phyloP scores from a whole-genome alignment of 202 grass and related monocot genomes.

The Panicum virgatum region DNA sequence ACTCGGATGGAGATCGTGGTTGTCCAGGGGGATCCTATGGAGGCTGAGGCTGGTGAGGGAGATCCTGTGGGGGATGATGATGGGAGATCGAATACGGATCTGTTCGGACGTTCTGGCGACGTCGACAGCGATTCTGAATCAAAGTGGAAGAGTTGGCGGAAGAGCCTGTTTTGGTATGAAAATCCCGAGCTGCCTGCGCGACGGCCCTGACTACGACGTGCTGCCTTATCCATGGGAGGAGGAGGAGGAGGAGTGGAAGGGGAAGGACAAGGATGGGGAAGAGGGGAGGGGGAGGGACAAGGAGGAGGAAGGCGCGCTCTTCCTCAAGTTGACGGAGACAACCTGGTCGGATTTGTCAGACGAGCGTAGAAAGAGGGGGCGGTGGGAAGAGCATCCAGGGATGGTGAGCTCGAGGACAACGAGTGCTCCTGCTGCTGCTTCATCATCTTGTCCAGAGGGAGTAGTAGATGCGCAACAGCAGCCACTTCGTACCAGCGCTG shows the following conservation, averaged over 20 bases:
- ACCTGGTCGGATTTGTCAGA: background rate
- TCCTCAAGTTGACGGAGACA: background rate
- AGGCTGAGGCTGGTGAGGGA: background rate
- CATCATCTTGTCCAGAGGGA: background rate
- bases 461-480: background rate
- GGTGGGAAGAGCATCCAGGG: background rate
- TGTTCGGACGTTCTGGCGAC: background rate
- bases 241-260: background rate
- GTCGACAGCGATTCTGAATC: background rate
- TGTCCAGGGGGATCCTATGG: background rate
- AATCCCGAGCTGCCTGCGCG: too few species aligned
- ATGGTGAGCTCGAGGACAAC: background rate
- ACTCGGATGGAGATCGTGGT: too few species aligned
- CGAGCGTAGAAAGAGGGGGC: background rate
- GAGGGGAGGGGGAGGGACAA: background rate
- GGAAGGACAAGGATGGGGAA: background rate
- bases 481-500: background rate
- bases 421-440: background rate
- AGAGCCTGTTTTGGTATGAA: background rate
- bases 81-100: background rate
- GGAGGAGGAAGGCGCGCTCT: too few species aligned
- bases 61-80: background rate
- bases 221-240: background rate
- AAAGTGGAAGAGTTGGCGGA: background rate
- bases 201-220: background rate